Evolutionary conservation across 805 yeast species (phyloP), one percentile per base, ranked within the genome.

Genomic region (Dipodascopsis uninucleata): DNA sequence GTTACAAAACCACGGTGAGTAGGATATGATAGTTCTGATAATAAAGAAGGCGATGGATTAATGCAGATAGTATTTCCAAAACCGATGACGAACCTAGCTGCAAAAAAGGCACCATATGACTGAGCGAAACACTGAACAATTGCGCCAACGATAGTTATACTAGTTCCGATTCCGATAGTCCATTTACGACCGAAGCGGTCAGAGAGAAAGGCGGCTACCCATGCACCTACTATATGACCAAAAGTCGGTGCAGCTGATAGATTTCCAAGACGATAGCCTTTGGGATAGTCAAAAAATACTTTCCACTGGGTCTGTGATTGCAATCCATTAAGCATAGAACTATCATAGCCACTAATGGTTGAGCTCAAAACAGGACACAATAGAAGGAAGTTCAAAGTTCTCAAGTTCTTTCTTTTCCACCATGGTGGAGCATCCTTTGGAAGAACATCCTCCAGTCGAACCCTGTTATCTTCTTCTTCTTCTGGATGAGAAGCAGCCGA

Each of bases 1-100:
- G 77, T 71, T 34, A 65, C 53, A 25, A 64, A 59, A 31, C 66
- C 63, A 56, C 77, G 61, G 39, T 69, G 72, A 2, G 69, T 52
- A 18, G 81, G 81, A 53, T 64, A 76, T 1, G 78, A 60, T 14
- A 76, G 49, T 53, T 77, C 81, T 3, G 78, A 28, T 16, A 32
- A 17, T 14, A 32, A 39, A 14, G 44, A 37, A n/a, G 44, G 39
- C 21, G 44, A 17, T 12, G 43, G 17, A 7, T 22, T 28, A 22
- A 29, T 20, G 8, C 39, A 40, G 9, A 42, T 18, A 10, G 25
- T 7, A 2, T 32, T 9, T 5, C 42, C 46, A 5, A 36, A 9
- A 6, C 46, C 46, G 16, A 42, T 28, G n/a, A 42, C 2, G 14
- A 20, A 28, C 12, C 46, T 16, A 17, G 28, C 42, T 10, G 20